Evolutionary conservation across 495 filamentous ascomycete genomes (phyloP).

Genomic region (Talaromyces proteolyticus): DNA sequence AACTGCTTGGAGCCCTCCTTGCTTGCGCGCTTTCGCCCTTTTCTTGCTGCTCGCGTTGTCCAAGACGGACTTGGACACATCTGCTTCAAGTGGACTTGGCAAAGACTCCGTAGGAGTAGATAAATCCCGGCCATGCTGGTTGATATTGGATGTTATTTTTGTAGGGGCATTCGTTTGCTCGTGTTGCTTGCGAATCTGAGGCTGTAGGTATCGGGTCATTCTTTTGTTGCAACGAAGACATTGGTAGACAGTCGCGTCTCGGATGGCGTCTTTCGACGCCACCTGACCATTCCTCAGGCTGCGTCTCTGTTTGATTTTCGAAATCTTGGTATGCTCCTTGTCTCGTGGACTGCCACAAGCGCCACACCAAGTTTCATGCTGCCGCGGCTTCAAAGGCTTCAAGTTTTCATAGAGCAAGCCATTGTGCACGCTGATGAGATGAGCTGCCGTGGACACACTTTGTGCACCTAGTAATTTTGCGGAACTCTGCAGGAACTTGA

Average conservation of each 20-base stretch:
- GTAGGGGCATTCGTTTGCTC: conserved; percentile 2
- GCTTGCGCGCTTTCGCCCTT: conserved; percentile 52
- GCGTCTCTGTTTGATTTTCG: conserved; percentile 12
- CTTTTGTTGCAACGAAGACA: conserved; percentile 34
- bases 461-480: conserved; percentile 29
- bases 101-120: conserved; percentile 9
- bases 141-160: neutral
- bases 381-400: conserved; percentile 28
- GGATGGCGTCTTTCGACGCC: conserved; percentile 10
- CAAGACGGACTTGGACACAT: conserved; percentile 8
- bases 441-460: conserved; percentile 44
- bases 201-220: conserved; percentile 15
- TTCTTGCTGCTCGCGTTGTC: conserved; percentile 54
- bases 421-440: conserved; percentile 38
- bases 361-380: conserved; percentile 37
- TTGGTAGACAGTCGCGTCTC: conserved; percentile 28
- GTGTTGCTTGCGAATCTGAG: conserved; percentile 5
- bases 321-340: conserved; percentile 32
- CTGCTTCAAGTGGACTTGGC: conserved; percentile 4
- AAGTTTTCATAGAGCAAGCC: conserved; percentile 31
- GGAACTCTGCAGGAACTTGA: conserved; percentile 41
- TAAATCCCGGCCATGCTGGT: neutral
- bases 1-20: conserved; percentile 52
- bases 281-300: conserved; percentile 17
- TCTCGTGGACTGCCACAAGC: conserved; percentile 46